Conservation (phyloP, 2,329 filamentous ascomycete genomes). For the Neocucurbitaria cava region DNA sequence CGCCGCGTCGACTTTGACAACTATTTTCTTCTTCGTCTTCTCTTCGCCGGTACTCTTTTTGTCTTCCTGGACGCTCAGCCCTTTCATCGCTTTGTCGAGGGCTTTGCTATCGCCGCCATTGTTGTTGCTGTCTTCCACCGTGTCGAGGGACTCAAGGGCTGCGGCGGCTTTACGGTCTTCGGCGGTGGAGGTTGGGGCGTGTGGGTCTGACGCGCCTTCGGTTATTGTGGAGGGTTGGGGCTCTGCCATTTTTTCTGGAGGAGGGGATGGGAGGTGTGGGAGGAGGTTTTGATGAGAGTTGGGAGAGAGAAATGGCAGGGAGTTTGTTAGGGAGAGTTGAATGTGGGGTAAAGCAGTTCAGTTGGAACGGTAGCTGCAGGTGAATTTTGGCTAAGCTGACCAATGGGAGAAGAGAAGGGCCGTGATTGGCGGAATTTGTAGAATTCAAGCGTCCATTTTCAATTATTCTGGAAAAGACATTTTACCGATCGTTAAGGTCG, state of each 20-base stretch:
- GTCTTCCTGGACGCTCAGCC: conserved; percentile 58
- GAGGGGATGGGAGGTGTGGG: not conserved
- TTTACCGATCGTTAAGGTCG: not conserved
- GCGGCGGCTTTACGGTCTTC: conserved; percentile 80
- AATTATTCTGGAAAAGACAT: not conserved
- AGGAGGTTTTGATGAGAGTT: conserved; percentile 5
- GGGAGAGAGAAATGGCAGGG: too few species aligned
- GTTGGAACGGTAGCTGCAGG: not conserved
- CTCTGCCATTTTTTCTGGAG: conserved; percentile 60
- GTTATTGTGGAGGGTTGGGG: conserved; percentile 65
- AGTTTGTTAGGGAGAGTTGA: too few species aligned
- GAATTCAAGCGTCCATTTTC: too few species aligned
- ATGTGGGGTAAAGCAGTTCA: too few species aligned
- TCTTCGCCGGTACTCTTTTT: conserved; percentile 56
- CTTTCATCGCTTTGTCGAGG: conserved; percentile 74
- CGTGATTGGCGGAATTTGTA: conserved; percentile 19
- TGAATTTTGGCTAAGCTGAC: conserved; percentile 3
- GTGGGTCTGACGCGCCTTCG: conserved; percentile 64
- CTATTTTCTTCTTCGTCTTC: conserved; percentile 57
- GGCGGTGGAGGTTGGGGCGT: conserved; percentile 62
- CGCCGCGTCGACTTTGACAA: conserved; percentile 74
- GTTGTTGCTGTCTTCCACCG: conserved; percentile 58
- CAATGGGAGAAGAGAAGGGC: conserved; percentile 23
- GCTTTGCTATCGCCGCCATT: conserved; percentile 73
- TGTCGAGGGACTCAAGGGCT: conserved; percentile 74